phyloP scores from a whole-genome alignment of 306 rosid species.

The Carpinus viminea region DNA sequence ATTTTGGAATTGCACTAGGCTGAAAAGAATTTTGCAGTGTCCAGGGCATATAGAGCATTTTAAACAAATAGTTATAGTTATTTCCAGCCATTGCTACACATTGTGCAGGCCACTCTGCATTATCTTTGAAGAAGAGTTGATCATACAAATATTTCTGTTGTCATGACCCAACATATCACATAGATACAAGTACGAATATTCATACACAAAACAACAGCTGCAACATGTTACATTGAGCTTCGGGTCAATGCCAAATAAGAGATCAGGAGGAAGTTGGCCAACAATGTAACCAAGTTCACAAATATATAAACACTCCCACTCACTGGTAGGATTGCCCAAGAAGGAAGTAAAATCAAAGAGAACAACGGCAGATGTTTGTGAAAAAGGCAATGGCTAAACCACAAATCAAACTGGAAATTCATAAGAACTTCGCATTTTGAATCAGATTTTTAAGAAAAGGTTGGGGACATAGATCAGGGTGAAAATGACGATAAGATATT shows the following conservation, averaged over 20 bases:
- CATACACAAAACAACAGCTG: neutral
- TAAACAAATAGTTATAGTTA: neutral
- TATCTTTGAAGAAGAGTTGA: neutral
- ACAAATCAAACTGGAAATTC: neutral
- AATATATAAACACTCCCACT: neutral
- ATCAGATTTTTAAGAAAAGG: neutral
- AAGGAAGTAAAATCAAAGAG: neutral
- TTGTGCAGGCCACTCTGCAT: neutral
- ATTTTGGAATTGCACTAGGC: neutral
- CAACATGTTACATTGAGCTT: neutral
- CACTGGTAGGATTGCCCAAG: neutral
- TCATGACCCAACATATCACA: neutral
- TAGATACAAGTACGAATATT: neutral
- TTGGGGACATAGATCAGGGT: neutral
- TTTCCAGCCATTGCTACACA: neutral
- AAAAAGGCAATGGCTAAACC: neutral
- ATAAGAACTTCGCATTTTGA: neutral
- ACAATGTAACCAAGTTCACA: neutral
- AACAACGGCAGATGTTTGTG: neutral
- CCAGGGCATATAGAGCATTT: neutral
- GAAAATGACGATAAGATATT: neutral
- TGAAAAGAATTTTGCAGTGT: neutral
- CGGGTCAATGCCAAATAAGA: neutral
- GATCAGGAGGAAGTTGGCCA: neutral
- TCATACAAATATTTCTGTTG: neutral